Evolutionary conservation across 2,329 filamentous ascomycete species (phyloP).

Genomic region (Phyllosticta citribraziliensis): DNA sequence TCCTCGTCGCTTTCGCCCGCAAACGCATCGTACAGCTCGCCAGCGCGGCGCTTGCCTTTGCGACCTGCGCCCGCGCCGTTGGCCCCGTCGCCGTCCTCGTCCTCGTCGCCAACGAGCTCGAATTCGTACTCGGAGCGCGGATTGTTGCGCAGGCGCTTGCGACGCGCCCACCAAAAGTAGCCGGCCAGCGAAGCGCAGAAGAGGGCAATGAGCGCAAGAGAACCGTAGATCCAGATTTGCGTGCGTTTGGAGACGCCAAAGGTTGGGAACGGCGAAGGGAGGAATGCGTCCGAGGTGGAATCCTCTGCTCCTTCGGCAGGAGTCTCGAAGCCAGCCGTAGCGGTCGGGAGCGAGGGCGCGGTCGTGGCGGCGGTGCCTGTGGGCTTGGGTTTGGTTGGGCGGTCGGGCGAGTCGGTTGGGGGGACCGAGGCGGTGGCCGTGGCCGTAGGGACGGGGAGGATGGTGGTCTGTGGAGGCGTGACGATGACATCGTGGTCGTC

Average conservation of each 20-base stretch:
- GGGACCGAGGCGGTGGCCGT: constrained; percentile 34
- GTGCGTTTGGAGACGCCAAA: constrained; percentile 82
- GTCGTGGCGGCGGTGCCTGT: constrained; percentile 18
- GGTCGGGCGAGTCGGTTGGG: constrained; percentile 37
- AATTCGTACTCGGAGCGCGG: constrained; percentile 85
- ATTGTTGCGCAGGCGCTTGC: constrained; percentile 64
- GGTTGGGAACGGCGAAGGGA: constrained; percentile 81
- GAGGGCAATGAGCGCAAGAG: constrained; percentile 69
- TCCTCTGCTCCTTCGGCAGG: background rate
- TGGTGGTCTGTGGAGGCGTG: constrained; percentile 51
- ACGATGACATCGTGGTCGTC: constrained; percentile 60
- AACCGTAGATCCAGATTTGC: constrained; percentile 88
- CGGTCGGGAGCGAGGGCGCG: constrained; percentile 14
- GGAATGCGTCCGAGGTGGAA: constrained; percentile 40
- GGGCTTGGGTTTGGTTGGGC: constrained; percentile 52
- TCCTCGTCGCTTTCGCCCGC: constrained; percentile 82
- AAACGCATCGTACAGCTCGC: constrained; percentile 95
- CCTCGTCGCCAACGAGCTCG: constrained; percentile 76
- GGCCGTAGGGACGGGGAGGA: constrained; percentile 35
- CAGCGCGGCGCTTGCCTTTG: constrained; percentile 53
- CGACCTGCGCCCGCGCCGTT: constrained; percentile 25
- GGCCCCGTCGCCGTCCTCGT: constrained; percentile 36
- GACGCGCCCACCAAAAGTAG: constrained; percentile 72
- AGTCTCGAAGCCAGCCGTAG: constrained; percentile 15
- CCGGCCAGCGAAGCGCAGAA: constrained; percentile 76